phyloP scores from a whole-genome alignment of 768 basidiomycete species.

The Kwoniella dejecticola region DNA sequence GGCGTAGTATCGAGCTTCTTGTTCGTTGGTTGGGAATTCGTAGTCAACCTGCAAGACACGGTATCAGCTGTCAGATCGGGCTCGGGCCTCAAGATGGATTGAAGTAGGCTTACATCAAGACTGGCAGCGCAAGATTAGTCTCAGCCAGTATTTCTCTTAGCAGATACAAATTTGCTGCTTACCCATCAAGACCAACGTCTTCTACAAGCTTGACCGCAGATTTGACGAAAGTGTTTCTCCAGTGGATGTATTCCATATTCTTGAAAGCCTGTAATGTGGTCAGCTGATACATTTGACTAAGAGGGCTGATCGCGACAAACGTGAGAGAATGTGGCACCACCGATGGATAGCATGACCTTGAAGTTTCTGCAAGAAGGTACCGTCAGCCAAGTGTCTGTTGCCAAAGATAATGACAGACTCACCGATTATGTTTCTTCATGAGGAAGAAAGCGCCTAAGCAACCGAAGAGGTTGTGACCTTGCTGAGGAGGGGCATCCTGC shows the following conservation, averaged over 20 bases:
- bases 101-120: slow-evolving; percentile 27
- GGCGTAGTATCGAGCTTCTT: slow-evolving; percentile 79
- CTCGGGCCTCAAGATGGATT: too few species aligned
- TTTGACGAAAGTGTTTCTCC: slow-evolving; percentile 73
- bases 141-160: neutral
- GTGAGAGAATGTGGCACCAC: slow-evolving; percentile 65
- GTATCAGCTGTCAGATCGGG: too few species aligned
- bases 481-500: slow-evolving; percentile 92
- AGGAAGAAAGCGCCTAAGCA: slow-evolving; percentile 92
- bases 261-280: slow-evolving; percentile 65
- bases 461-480: slow-evolving; percentile 86
- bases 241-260: slow-evolving; percentile 67
- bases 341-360: slow-evolving; percentile 75
- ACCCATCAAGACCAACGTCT: slow-evolving; percentile 86
- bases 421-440: slow-evolving; percentile 81
- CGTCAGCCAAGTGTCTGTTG: neutral
- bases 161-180: neutral
- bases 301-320: slow-evolving; percentile 1
- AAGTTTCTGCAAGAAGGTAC: slow-evolving; percentile 58
- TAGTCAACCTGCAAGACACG: slow-evolving; percentile 60
- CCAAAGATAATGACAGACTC: too few species aligned
- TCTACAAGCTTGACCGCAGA: slow-evolving; percentile 77
- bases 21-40: slow-evolving; percentile 80
- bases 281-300: neutral
- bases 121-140: neutral